phyloP scores from a whole-genome alignment of 1,284 basidiomycete species.

The Schizophyllum commune region DNA sequence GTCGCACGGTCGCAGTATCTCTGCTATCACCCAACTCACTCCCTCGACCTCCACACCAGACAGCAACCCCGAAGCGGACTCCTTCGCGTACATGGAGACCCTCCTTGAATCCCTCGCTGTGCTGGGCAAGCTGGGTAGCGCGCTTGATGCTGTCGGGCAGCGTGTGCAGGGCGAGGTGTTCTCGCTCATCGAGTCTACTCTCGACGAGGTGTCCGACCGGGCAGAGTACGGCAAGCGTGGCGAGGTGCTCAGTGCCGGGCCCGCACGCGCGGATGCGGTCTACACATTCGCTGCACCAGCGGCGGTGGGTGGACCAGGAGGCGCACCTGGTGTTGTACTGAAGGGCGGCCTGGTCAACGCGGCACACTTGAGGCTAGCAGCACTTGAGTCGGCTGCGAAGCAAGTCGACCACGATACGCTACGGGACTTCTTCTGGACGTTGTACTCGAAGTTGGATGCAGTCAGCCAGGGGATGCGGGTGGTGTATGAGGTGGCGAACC shows the following conservation, averaged over 20 bases:
- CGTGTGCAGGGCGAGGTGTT: slow-evolving; percentile 83
- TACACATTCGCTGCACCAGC: slow-evolving; percentile 40
- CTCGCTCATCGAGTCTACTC: slow-evolving; percentile 76
- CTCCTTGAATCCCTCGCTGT: slow-evolving; percentile 89
- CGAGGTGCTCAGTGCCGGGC: slow-evolving; percentile 32
- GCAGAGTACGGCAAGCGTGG: slow-evolving; percentile 62
- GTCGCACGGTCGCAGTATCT: neutral
- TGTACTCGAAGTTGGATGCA: slow-evolving; percentile 95
- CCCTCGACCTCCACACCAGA: slow-evolving; percentile 18
- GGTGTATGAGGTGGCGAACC: slow-evolving; percentile 84
- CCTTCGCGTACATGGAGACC: slow-evolving; percentile 91
- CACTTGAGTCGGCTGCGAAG: slow-evolving; percentile 71
- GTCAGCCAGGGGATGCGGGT: slow-evolving; percentile 92
- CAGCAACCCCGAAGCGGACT: slow-evolving; percentile 83
- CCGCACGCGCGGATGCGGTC: slow-evolving; percentile 36
- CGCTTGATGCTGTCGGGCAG: slow-evolving; percentile 81
- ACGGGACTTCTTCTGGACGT: slow-evolving; percentile 93
- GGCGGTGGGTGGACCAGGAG: slow-evolving; percentile 4
- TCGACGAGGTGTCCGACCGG: slow-evolving; percentile 89
- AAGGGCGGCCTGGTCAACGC: slow-evolving; percentile 14
- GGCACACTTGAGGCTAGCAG: slow-evolving; percentile 55
- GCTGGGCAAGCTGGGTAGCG: slow-evolving; percentile 82
- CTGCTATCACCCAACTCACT: slow-evolving; percentile 5
- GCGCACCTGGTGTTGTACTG: neutral
- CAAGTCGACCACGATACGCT: slow-evolving; percentile 80